These are phyloP conservation scores for Gossypium mustelinum DNA, from an alignment of 345 rosid species.

Conservation along the genomic window DNA sequence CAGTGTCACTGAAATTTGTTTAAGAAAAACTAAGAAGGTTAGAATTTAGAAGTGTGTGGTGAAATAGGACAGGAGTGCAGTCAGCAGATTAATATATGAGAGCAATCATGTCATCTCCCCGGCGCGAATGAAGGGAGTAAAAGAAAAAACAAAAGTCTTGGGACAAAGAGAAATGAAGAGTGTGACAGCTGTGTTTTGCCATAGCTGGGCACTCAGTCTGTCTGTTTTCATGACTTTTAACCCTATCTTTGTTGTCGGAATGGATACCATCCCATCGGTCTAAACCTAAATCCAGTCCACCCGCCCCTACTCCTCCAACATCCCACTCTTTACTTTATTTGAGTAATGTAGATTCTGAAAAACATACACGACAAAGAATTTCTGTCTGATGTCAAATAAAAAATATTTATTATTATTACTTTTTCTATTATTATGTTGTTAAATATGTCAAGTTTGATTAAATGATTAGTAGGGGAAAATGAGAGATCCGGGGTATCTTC, in stretches of 20 bases:
- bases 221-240: slow-evolving; percentile 19
- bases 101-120: background rate
- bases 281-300: slow-evolving; percentile 5
- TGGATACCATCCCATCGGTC: slow-evolving; percentile 11
- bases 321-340: background rate
- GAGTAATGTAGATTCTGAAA: background rate
- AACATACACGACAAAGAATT: background rate
- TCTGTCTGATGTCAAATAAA: background rate
- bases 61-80: background rate
- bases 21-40: no score
- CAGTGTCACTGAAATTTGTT: no score
- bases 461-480: background rate
- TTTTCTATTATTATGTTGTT: background rate
- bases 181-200: slow-evolving; percentile 20
- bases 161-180: background rate
- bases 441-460: background rate
- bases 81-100: background rate
- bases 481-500: no score
- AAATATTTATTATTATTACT: no score
- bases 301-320: background rate
- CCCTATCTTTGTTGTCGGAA: slow-evolving; percentile 22
- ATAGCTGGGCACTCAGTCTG: background rate
- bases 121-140: slow-evolving; percentile 26
- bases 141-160: slow-evolving; percentile 16
- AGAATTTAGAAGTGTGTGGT: no score